Evolutionary conservation across 2,329 filamentous ascomycete species (phyloP).

Genomic region (Neofusicoccum cordaticola): DNA sequence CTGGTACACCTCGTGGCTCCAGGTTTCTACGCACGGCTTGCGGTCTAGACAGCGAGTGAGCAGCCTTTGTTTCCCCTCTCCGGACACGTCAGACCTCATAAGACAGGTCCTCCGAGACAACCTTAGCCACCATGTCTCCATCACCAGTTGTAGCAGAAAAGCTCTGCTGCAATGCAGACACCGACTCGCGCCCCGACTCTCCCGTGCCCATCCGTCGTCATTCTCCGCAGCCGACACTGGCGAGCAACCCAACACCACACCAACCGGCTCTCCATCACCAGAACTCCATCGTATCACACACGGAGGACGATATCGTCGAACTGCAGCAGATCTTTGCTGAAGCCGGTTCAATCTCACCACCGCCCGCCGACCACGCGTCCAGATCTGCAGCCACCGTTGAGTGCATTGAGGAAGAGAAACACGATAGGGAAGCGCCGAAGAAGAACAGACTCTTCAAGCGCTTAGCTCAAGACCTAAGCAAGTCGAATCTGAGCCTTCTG

Average conservation of each 20-base stretch:
- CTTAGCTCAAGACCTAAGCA: conserved; percentile 4
- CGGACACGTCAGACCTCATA: background rate
- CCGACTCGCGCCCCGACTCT: background rate
- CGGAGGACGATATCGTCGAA: conserved; percentile 28
- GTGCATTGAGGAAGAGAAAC: background rate
- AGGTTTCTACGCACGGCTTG: background rate
- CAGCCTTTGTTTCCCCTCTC: background rate
- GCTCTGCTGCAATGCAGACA: background rate
- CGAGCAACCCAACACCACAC: background rate
- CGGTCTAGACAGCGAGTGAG: background rate
- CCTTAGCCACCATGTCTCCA: background rate
- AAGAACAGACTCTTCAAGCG: conserved; percentile 18
- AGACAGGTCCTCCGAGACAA: background rate
- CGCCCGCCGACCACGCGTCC: background rate
- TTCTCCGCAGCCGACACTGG: background rate
- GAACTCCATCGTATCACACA: background rate
- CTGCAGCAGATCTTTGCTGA: conserved; percentile 34
- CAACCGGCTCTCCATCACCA: background rate
- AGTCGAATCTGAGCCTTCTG: background rate
- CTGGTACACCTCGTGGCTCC: background rate
- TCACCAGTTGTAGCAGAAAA: background rate
- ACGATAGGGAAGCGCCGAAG: conserved; percentile 19
- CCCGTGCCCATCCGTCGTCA: background rate
- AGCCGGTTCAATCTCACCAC: conserved; percentile 18
- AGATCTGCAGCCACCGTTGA: background rate